Evolutionary conservation across 192 early-diverging fungal species (phyloP).

Genomic region (Coemansia sp.): DNA sequence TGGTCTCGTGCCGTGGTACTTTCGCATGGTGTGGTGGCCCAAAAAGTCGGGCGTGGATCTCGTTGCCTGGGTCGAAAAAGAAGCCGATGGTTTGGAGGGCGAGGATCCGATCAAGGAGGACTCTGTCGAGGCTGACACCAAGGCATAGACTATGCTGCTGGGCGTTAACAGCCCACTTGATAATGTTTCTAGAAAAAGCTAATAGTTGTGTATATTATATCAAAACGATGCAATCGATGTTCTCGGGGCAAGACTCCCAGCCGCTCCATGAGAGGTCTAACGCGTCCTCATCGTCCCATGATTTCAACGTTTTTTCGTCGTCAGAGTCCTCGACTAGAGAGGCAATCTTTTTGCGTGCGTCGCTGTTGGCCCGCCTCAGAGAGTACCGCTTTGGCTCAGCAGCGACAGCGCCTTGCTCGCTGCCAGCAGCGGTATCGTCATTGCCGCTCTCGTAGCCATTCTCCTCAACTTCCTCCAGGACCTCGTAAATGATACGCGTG

Average conservation of each 20-base stretch:
- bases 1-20: constrained; percentile 50
- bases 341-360: constrained; percentile 13
- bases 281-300: background rate
- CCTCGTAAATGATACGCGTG: background rate
- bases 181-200: background rate
- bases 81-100: constrained; percentile 4
- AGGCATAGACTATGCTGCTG: background rate
- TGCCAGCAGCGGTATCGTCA: background rate
- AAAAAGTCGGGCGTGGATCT: constrained; percentile 25
- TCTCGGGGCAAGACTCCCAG: constrained; percentile 20
- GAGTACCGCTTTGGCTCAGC: constrained; percentile 9
- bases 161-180: background rate
- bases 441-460: constrained; percentile 3
- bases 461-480: background rate
- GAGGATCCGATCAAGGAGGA: background rate
- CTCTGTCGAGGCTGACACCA: background rate
- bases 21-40: constrained; percentile 54
- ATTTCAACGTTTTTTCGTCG: background rate
- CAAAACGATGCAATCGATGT: constrained; percentile 36
- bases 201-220: constrained; percentile 13
- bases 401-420: background rate
- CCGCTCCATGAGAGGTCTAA: constrained; percentile 12
- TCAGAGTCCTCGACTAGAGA: background rate
- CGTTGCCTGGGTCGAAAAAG: constrained; percentile 29
- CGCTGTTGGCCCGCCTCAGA: constrained; percentile 8